Conservation (phyloP, 345 rosid species). For the Xanthoceras sorbifolium region DNA sequence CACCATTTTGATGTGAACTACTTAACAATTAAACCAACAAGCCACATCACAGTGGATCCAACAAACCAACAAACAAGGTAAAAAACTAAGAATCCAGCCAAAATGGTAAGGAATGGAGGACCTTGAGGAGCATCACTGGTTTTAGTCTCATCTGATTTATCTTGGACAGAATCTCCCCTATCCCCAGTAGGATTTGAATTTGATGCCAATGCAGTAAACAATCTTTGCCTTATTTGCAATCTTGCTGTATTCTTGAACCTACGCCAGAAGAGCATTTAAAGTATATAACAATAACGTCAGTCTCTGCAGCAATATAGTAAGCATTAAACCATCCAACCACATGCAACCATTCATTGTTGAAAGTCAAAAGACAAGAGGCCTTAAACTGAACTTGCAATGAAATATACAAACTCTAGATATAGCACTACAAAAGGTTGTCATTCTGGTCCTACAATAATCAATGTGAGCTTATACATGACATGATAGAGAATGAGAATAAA, state of each 20-base stretch:
- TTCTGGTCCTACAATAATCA: too few relatives aligned
- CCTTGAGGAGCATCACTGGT: slow-evolving; percentile 17
- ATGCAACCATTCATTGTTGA: too few relatives aligned
- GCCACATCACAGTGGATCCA: slow-evolving; percentile 28
- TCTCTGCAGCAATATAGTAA: background rate
- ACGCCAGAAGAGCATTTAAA: background rate
- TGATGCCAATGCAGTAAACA: slow-evolving; percentile 24
- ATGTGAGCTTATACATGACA: too few relatives aligned
- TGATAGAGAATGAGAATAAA: too few relatives aligned
- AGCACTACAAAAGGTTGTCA: too few relatives aligned
- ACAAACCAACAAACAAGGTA: slow-evolving; percentile 25
- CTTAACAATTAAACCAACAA: slow-evolving; percentile 22
- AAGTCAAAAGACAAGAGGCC: too few relatives aligned
- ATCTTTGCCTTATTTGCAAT: background rate
- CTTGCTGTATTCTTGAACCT: slow-evolving; percentile 13
- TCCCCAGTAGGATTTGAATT: slow-evolving; percentile 22
- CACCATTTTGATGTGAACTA: slow-evolving; percentile 5
- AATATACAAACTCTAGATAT: too few relatives aligned
- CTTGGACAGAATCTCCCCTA: slow-evolving; percentile 10
- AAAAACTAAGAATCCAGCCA: slow-evolving; percentile 31
- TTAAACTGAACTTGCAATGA: too few relatives aligned
- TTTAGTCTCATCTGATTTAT: slow-evolving; percentile 6
- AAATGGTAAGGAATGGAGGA: slow-evolving; percentile 38
- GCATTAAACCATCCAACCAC: background rate
- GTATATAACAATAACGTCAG: background rate